Evolutionary conservation across 2,329 filamentous ascomycete genomes (phyloP).

Genomic region (Mariannaea sp.): DNA sequence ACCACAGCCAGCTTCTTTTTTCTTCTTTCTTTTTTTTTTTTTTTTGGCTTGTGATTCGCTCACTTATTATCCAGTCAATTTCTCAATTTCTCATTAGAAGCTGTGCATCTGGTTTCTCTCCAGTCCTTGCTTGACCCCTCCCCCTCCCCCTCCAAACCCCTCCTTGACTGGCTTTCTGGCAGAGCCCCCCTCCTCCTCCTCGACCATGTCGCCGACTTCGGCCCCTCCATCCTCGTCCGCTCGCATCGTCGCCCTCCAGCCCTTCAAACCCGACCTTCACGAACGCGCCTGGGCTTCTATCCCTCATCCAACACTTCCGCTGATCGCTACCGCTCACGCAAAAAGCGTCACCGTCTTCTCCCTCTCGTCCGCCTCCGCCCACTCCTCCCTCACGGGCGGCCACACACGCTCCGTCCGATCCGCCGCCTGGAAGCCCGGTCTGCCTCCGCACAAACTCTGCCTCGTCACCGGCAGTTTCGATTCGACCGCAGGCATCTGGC

Average conservation of each 20-base stretch:
- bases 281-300: constrained; percentile 84
- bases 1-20: too few relatives aligned
- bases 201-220: constrained; percentile 36
- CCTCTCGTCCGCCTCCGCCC: constrained; percentile 76
- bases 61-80: too few relatives aligned
- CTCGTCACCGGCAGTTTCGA: constrained; percentile 95
- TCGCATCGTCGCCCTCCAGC: constrained; percentile 51
- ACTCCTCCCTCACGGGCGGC: constrained; percentile 81
- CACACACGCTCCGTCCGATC: constrained; percentile 90
- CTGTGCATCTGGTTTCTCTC: too few relatives aligned
- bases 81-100: too few relatives aligned
- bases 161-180: too few relatives aligned
- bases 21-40: too few relatives aligned
- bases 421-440: constrained; percentile 83
- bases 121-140: too few relatives aligned
- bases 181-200: constrained; percentile 1
- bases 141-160: too few relatives aligned
- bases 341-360: constrained; percentile 91
- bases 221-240: constrained; percentile 27
- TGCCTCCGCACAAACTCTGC: constrained; percentile 67
- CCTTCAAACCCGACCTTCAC: constrained; percentile 61
- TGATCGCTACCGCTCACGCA: constrained; percentile 86
- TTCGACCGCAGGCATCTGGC: constrained; percentile 85
- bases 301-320: constrained; percentile 84
- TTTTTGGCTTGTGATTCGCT: too few relatives aligned